Conservation (phyloP, 345 rosid genomes). For the Raphanus raphanistrum region DNA sequence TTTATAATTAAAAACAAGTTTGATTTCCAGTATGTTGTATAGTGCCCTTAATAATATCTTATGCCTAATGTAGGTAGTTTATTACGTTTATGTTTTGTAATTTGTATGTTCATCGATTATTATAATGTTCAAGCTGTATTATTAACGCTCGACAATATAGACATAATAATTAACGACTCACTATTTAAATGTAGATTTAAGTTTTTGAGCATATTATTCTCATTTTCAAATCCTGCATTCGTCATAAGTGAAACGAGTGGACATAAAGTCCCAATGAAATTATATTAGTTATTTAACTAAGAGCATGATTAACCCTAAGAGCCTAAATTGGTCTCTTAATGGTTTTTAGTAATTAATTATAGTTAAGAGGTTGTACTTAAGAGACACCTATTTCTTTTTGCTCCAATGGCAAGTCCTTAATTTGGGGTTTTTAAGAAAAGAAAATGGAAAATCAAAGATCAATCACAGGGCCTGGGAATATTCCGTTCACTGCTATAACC, state of each 20-base stretch:
- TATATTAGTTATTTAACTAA: conserved; percentile 28
- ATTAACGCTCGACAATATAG: conserved; percentile 7
- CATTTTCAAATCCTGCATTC: conserved; percentile 10
- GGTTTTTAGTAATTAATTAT: too few species aligned
- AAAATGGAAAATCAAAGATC: too few species aligned
- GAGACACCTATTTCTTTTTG: too few species aligned
- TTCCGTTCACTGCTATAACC: too few species aligned
- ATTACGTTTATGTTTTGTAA: conserved; percentile 19
- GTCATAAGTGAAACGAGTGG: not conserved
- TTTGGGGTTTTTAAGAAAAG: too few species aligned
- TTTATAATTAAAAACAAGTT: conserved; percentile 14
- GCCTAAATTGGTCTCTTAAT: too few species aligned
- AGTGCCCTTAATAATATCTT: not conserved
- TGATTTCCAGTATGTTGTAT: conserved; percentile 25
- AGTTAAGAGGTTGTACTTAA: too few species aligned
- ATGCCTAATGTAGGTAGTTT: conserved; percentile 16
- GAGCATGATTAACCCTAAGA: too few species aligned
- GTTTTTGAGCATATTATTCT: conserved; percentile 1
- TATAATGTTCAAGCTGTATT: not conserved
- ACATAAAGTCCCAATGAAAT: conserved; percentile 9
- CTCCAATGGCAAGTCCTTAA: too few species aligned
- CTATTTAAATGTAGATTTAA: not conserved
- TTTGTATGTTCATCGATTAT: conserved; percentile 4
- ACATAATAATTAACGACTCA: conserved; percentile 9
- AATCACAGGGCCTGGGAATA: too few species aligned